Base-by-base conservation (phyloP, 2,329 filamentous ascomycete genomes). In the Rhexocercosporidium sp. region DNA sequence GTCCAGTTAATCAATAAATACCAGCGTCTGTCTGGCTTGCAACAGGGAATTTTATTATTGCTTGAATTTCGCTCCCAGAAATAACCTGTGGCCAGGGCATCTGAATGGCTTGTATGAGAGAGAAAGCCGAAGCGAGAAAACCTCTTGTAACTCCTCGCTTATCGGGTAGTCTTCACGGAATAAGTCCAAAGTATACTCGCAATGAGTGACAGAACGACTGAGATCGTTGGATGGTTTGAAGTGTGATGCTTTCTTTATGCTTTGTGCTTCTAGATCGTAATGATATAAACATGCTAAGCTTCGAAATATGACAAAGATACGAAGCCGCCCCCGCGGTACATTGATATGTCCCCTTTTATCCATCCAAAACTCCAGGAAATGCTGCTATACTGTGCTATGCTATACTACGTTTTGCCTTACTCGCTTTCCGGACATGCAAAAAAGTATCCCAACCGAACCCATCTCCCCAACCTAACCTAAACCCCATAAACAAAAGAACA, bases 301-400 rank as follows among this genome's bases (percentile, higher is more conserved):
- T 27, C 49, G 2, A 2, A 53, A 31, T n/a, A 53, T 53, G 27
- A 2, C 2, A 16, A 14, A 31, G 29, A 12, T 12, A 53, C n/a
- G 4, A 14, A 16, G 31, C n/a, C 49, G 47, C 47, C 47, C 22
- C 47, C 6, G 11, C 27, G 22, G 22, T 51, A 27, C 5, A 9
- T 34, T 12, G n/a, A 44, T 20, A 44, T 44, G 16, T 37, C 31
- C 53, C 22, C 20, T 27, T 56, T 56, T 37, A n/a, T 44, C n/a
- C 41, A 14, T 54, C 51, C 18, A 16, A 37, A 57, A 39, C 54
- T 39, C 54, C 54, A 37, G 27, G 54, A 39, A 57, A 57, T 57
- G 54, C 54, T 39, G 54, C 54, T 57, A 57, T 39, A 20, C 12
- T 37, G 9, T 57, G 34, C 44, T n/a, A 46, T 47, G n/a, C n/a